Evolutionary conservation across 108 stramenopile genomes (phyloP), one percentile per base, ranked within the genome.

Genomic region (Chaetoceros muelleri): DNA sequence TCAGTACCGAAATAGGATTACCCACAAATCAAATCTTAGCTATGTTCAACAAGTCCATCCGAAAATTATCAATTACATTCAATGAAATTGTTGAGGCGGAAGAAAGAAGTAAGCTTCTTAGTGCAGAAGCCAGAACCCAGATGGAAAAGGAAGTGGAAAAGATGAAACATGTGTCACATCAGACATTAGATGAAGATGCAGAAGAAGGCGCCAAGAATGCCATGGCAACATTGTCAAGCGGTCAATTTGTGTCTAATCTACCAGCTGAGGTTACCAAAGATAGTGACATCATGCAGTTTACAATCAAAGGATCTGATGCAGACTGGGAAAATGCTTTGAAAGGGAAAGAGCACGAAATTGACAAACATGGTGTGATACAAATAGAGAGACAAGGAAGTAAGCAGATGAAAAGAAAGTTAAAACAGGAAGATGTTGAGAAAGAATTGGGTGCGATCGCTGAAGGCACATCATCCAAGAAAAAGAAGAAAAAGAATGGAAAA

Each of bases 41-140:
- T 48, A 90, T 96, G 83, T 98, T 96, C 71, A 98, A 98, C 71
- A 98, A 98, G 71, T 84, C 90, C 3, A 67, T 97, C 8, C 75
- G 91, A 34, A 97, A 97, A 69, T 65, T 95, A 47, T 84, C 82
- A 7, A 64, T 92, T 55, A 73, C 85, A 7, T 67, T 96, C 30
- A 73, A 91, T 58, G 60, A 55, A 24, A 59, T 93, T 58, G 71
- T 90, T 13, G 86, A 87, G 60, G 85, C 71, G 24, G 72, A 85
- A 58, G 93, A 89, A 57, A 72, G 79, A 57, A 76, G 62, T 46
- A 66, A 40, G 8, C 50, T 90, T 21, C 56, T 90, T 34, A 79
- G 79, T 29, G 83, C 73, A 19, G 79, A 86, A 53, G 67, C 81
- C 30, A 64, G 87, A 53, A 52, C 50, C 53, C 67, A 80, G 62